Percentiles rank a stretch among this genome's conserved stretches.
Evolutionary conservation across 257 asterid genomes (phyloP).

Genomic region (Parsonsia alboflavescens): DNA sequence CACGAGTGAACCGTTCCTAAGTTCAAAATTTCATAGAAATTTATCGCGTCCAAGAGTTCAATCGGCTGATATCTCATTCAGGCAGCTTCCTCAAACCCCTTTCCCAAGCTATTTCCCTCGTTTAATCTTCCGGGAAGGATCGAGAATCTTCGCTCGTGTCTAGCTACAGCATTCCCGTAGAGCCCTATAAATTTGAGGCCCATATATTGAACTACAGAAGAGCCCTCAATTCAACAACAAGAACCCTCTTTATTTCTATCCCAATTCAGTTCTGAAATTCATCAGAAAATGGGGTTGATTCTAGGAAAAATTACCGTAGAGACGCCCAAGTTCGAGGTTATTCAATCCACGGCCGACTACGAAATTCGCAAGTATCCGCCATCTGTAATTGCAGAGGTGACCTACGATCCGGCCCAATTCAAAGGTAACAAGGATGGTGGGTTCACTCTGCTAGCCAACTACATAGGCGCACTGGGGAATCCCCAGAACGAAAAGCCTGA

Average conservation of each 20-base stretch:
- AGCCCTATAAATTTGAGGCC: too few species aligned
- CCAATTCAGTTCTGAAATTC: background rate
- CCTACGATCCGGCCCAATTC: slow-evolving; percentile 61
- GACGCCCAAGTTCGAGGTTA: slow-evolving; percentile 55
- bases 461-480: slow-evolving; percentile 76
- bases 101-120: background rate
- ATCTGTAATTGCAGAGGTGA: slow-evolving; percentile 69
- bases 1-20: too few species aligned
- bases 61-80: background rate
- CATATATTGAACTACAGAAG: too few species aligned
- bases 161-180: too few species aligned
- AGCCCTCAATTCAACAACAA: too few species aligned
- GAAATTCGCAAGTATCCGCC: slow-evolving; percentile 71
- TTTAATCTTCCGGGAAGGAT: background rate
- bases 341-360: slow-evolving; percentile 51
- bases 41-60: background rate
- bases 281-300: slow-evolving; percentile 52
- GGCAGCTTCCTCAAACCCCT: background rate
- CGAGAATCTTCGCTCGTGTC: background rate
- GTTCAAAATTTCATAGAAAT: too few species aligned
- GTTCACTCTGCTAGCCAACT: slow-evolving; percentile 56
- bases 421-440: slow-evolving; percentile 80
- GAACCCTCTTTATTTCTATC: background rate
- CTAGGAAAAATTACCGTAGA: slow-evolving; percentile 71
- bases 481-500: slow-evolving; percentile 71